phyloP scores from a whole-genome alignment of 352 stramenopile genomes.

The Globisporangium iwayamae region DNA sequence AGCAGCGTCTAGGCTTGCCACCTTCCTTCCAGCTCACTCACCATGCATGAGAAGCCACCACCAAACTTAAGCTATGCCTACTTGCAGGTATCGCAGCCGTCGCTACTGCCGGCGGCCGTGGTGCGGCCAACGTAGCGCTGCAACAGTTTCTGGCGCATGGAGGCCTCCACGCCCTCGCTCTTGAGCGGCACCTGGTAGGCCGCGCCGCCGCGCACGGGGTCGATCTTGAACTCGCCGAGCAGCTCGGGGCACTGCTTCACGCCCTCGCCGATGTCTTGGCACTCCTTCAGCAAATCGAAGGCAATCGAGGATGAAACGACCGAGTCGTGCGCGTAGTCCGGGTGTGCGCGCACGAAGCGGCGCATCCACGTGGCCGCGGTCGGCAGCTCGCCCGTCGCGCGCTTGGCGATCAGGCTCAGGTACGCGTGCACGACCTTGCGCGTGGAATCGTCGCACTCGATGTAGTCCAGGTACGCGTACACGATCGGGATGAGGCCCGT shows the following conservation, averaged over 20 bases:
- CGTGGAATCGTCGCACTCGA: constrained; percentile 94
- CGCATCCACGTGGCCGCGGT: constrained; percentile 97
- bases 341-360: constrained; percentile 93
- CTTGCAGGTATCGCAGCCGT: constrained; percentile 23
- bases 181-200: constrained; percentile 94
- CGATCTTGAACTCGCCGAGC: constrained; percentile 91
- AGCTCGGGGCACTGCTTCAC: constrained; percentile 90
- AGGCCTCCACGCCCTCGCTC: constrained; percentile 73
- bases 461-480: constrained; percentile 97
- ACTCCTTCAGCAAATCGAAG: constrained; percentile 94
- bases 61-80: background rate
- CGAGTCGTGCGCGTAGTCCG: constrained; percentile 95
- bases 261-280: constrained; percentile 95
- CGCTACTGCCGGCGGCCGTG: constrained; percentile 7
- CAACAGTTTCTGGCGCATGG: constrained; percentile 68
- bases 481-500: constrained; percentile 96
- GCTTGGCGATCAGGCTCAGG: constrained; percentile 91
- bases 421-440: constrained; percentile 67
- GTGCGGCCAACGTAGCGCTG: constrained; percentile 37
- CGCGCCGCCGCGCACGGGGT: constrained; percentile 86
- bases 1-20: background rate
- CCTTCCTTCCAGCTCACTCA: background rate
- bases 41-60: background rate
- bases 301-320: constrained; percentile 77
- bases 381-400: constrained; percentile 93